phyloP scores from a whole-genome alignment of 2,329 filamentous ascomycete species.

The Diplodia seriata region DNA sequence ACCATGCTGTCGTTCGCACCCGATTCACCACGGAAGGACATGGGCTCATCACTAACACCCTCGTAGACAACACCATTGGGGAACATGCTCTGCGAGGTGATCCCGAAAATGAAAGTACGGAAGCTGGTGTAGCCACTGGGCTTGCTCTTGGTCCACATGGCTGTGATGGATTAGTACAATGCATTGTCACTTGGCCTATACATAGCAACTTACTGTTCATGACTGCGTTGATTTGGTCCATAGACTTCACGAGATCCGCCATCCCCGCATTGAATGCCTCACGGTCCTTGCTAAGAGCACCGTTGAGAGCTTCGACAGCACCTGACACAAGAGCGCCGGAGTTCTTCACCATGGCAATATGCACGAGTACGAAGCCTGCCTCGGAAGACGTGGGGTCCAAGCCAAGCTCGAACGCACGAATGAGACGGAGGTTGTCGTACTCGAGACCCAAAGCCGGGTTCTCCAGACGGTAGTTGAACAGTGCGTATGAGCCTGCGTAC shows the following conservation, averaged over 20 bases:
- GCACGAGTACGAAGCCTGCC: constrained; percentile 93
- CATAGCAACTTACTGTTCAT: constrained; percentile 70
- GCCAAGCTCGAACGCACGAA: constrained; percentile 90
- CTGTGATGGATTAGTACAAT: constrained; percentile 43
- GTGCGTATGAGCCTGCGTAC: constrained; percentile 69
- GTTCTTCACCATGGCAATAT: constrained; percentile 93
- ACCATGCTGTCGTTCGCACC: constrained; percentile 94
- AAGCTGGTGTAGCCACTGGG: constrained; percentile 86
- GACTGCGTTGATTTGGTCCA: constrained; percentile 74
- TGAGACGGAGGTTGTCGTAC: constrained; percentile 74
- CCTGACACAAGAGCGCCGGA: constrained; percentile 79
- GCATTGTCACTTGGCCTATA: not conserved
- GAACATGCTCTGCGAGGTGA: constrained; percentile 93
- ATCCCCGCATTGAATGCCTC: constrained; percentile 64
- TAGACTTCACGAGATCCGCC: constrained; percentile 61
- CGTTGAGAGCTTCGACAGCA: constrained; percentile 70
- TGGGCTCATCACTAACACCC: constrained; percentile 75
- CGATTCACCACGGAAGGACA: constrained; percentile 88
- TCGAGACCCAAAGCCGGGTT: constrained; percentile 61
- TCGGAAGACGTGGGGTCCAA: constrained; percentile 87
- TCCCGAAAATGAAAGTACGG: constrained; percentile 96
- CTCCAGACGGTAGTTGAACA: constrained; percentile 70
- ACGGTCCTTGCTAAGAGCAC: constrained; percentile 54
- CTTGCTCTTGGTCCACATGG: constrained; percentile 90
- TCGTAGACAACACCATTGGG: constrained; percentile 90